Evolutionary conservation across 1,139 yeast species (phyloP), one percentile per base, ranked within the genome.

Genomic region (Taphrina sp.): DNA sequence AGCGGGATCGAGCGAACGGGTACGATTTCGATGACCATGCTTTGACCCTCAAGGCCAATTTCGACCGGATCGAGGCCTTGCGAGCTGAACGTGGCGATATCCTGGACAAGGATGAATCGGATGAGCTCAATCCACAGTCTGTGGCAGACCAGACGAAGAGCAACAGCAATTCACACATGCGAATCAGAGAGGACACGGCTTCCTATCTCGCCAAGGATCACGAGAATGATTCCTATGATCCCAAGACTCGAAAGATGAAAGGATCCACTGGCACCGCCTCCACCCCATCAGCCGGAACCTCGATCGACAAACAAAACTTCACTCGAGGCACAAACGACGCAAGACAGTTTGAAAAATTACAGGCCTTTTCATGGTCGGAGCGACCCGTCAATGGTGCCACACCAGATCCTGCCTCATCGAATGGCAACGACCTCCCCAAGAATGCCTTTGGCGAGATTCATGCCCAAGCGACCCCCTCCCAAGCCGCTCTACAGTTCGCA

Each of bases 1-100:
- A 83, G 61, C 71, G 94, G 57, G 95, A 86, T 67, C 72, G 86
- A 52, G 86, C 92, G 88, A 83, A 79, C 64, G 94, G 94, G 0
- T 83, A 78, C 64, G 83, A 82, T 58, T 72, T 76, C 0, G 72
- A 73, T 3, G 85, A 83, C 53, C 85, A 85, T 73, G 74, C 74
- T 45, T 67, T 70, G n/a, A 76, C 78, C 20, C 67, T 81, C 5
- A 69, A 70, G 38, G 70, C 72, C 52, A 41, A 36, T 10, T 76
- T 80, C 77, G 74, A 77, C 44, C 64, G 65, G 20, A 68, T 70
- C 35, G 72, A 77, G 47, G 66, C 62, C 17, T 64, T 65, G 19
- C 61, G 65, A 37, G 59, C 60, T 37, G 64, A 62, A 59, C 60
- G 61, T 16, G 35, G 37, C 24, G 60, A 64, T 44, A 58, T 60